Evolutionary conservation across 805 yeast species (phyloP), one percentile per base, ranked within the genome.

Genomic region (Candida parachauliodes): DNA sequence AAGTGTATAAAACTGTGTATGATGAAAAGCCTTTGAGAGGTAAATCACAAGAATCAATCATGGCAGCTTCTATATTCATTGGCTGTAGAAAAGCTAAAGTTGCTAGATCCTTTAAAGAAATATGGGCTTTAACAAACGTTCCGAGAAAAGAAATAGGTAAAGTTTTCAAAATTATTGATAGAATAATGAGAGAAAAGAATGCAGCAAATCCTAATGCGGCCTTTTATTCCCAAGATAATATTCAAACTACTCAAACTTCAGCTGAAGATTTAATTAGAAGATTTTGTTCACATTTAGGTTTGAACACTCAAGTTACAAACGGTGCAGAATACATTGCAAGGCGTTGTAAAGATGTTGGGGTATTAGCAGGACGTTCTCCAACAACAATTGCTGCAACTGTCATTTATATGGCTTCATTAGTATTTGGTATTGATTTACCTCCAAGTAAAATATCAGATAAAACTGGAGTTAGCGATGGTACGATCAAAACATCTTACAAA

Each of bases 331-430:
- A 83, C 52, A 88, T 93, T 49, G 96, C 97, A 2, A 79, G 88
- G 55, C 75, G 83, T 47, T 88, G 95, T 53, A 85, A 87, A 55
- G 95, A 86, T 45, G 82, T 83, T 44, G 96, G 97, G 39, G 94
- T 91, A 26, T 72, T 93, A 53, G 97, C 95, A 12, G 98, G 98
- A 51, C 77, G 96, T 49, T 86, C 96, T 3, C 98, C 98, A 20
- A 89, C 89, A 38, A 91, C 98, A 25, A 88, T 93, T 54, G 97
- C 98, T 0, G 98, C 98, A 6, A 94, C 97, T 1, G 95, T 93
- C 4, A 91, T 93, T 34, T 93, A 91, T 63, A 82, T 93, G 85
- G 86, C 96, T 5, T 84, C 91, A 3, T 68, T 86, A n/a, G 65
- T 93, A n/a, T 89, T 89, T 57, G 84, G 84, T 31, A 81, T 82